Evolutionary conservation across 2,329 filamentous ascomycete genomes (phyloP), one percentile per base, ranked within the genome.

Genomic region (Xylariaceae sp.): DNA sequence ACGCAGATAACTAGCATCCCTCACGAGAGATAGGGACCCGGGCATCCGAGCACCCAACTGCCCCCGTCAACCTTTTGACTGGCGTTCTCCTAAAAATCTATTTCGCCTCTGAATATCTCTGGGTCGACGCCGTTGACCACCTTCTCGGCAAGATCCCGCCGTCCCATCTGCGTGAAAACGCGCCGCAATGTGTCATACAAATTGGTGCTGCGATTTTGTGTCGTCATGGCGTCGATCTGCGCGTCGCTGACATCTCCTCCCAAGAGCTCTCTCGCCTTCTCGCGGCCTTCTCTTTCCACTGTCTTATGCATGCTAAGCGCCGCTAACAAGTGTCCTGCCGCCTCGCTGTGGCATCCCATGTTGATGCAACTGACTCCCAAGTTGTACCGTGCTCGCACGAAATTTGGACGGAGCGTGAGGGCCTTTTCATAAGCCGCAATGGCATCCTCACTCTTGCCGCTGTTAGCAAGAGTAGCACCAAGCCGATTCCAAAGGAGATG

Each of bases 401-500:
- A 99, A 77, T 99, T 99, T 49, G 93, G 91, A 51, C 92, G 89
- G 56, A 97, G 83, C 36, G 86, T 88, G 7, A 99, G 83, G 0
- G 94, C 94, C 69, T 93, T 91, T 67, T 95, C 92, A 73, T 99
- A 99, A 1, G 94, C 94, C 37, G 92, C 89, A 66, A 99, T 99
- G 54, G 94, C 94, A 73, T 99, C 94, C 75, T 99, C 94, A 48
- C 86, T 90, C 55, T 92, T 89, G 39, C 93, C 93, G 44, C 87
- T 92, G 78, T 99, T 99, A 65, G 94, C 94, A 4, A 99, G 86
- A 0, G 94, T 99, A 1, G 94, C 94, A 35, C 94, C 94, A 0
- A 99, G 86, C 2, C 94, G 85, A 78, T 99, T 99, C 94, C 94
- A 99, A 24, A 99, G 85, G 16, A 99, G 84, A 69, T 97, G 94